Evolutionary conservation across 176 grass and related monocot species (phyloP).

Genomic region (Phoenix roebelenii): DNA sequence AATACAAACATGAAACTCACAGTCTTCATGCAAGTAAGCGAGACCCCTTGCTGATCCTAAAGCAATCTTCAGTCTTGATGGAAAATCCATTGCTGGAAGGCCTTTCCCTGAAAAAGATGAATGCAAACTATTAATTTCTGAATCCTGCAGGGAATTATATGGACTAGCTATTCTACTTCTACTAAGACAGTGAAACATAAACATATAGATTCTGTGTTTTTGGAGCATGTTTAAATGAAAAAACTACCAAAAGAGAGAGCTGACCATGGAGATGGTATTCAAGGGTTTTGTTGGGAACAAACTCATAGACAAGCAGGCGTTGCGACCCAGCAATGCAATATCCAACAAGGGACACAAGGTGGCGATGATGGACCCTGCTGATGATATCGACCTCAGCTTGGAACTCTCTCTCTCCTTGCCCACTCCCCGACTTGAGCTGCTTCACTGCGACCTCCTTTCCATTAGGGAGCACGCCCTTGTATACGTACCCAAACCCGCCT

Average conservation of each 20-base stretch:
- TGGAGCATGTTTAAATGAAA: too few relatives aligned
- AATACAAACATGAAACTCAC: slow-evolving; percentile 2
- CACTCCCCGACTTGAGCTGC: slow-evolving; percentile 45
- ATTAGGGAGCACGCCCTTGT: slow-evolving; percentile 39
- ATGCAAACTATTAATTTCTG: too few relatives aligned
- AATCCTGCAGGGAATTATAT: too few relatives aligned
- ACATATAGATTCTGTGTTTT: too few relatives aligned
- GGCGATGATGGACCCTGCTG: slow-evolving; percentile 47
- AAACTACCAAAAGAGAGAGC: too few relatives aligned
- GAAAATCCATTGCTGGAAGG: slow-evolving; percentile 27
- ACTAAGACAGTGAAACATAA: too few relatives aligned
- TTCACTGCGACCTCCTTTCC: slow-evolving; percentile 51
- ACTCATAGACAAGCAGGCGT: slow-evolving; percentile 46
- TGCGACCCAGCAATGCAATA: slow-evolving; percentile 40
- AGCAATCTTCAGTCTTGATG: slow-evolving; percentile 33
- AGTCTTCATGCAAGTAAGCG: slow-evolving; percentile 43
- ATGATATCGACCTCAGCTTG: slow-evolving; percentile 58
- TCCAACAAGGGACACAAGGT: slow-evolving; percentile 38
- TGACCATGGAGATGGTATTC: slow-evolving; percentile 34
- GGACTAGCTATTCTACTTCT: too few relatives aligned
- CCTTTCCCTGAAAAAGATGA: slow-evolving; percentile 2
- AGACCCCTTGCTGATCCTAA: slow-evolving; percentile 33
- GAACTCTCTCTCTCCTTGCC: slow-evolving; percentile 54
- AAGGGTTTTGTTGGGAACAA: slow-evolving; percentile 39
- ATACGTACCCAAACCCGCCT: slow-evolving; percentile 48